phyloP scores from a whole-genome alignment of 2,329 filamentous ascomycete species.

The Leptographium wingfieldii region DNA sequence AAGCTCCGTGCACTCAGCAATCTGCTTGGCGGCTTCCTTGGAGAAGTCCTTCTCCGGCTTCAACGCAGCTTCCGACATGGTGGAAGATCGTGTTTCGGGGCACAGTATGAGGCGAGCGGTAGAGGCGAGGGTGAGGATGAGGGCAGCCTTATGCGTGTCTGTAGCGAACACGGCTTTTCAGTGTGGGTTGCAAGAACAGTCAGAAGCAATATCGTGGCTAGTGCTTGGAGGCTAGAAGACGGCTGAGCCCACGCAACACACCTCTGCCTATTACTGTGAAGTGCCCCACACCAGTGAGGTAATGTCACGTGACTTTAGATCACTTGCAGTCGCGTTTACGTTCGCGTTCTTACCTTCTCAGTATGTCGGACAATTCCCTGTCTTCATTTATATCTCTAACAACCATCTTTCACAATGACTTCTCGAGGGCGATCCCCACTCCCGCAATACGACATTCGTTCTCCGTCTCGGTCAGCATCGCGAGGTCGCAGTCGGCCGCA shows the following conservation, averaged over 20 bases:
- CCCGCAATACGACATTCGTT: not conserved
- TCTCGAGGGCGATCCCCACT: slow-evolving; percentile 1
- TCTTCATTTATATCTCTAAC: not conserved
- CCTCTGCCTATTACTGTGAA: slow-evolving; percentile 3
- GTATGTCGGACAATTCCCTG: not conserved
- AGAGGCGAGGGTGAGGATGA: not conserved
- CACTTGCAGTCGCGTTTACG: not conserved
- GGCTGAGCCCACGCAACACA: slow-evolving; percentile 8
- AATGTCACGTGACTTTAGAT: slow-evolving; percentile 2
- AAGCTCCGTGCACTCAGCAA: slow-evolving; percentile 81
- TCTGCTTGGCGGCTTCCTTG: slow-evolving; percentile 85
- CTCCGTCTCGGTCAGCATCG: slow-evolving; percentile 3
- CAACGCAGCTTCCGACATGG: slow-evolving; percentile 70
- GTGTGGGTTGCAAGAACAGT: not conserved
- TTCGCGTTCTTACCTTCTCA: not conserved
- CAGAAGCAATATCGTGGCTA: not conserved
- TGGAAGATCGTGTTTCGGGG: slow-evolving; percentile 12
- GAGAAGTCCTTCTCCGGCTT: slow-evolving; percentile 99
- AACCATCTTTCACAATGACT: not conserved
- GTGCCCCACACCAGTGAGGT: not conserved
- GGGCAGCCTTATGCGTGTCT: not conserved
- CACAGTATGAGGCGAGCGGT: not conserved
- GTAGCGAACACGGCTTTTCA: not conserved
- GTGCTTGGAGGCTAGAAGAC: not conserved
- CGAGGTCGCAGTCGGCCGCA: not conserved